A percentile compares a stretch with the other conserved stretches of the same genome.
Conservation (phyloP, 495 filamentous ascomycete genomes). For the Daldinia concentrica region DNA sequence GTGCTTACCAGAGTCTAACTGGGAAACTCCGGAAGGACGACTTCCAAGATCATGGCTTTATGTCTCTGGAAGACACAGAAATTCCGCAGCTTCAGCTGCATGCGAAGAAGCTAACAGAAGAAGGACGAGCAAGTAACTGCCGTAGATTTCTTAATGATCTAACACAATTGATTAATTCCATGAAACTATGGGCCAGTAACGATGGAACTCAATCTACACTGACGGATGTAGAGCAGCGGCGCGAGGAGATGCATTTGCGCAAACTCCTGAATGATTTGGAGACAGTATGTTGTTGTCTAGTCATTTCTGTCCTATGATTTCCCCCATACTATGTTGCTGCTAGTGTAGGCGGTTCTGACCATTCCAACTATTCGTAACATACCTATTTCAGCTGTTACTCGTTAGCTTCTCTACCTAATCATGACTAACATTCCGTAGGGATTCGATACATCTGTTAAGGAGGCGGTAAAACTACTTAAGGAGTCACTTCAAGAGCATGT, state of each 20-base stretch:
- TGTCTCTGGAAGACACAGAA: slow-evolving; percentile 52
- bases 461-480: slow-evolving; percentile 46
- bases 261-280: slow-evolving; percentile 57
- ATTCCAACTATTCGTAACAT: neutral
- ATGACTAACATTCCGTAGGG: slow-evolving; percentile 31
- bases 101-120: slow-evolving; percentile 68
- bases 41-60: slow-evolving; percentile 53
- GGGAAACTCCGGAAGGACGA: slow-evolving; percentile 58
- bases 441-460: slow-evolving; percentile 50
- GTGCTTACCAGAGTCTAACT: slow-evolving; percentile 68
- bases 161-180: slow-evolving; percentile 64
- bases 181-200: slow-evolving; percentile 65
- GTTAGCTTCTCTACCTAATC: neutral
- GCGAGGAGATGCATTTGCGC: slow-evolving; percentile 54
- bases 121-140: slow-evolving; percentile 35
- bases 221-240: slow-evolving; percentile 52
- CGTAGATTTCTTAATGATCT: slow-evolving; percentile 59
- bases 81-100: slow-evolving; percentile 69
- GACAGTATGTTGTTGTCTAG: slow-evolving; percentile 47
- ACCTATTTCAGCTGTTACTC: neutral
- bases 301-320: neutral
- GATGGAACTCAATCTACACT: slow-evolving; percentile 56
- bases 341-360: neutral
- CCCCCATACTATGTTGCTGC: neutral
- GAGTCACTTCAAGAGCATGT: slow-evolving; percentile 55